Evolutionary conservation across 1,284 basidiomycete species (phyloP).

Genomic region (Apiotrichum sp.): DNA sequence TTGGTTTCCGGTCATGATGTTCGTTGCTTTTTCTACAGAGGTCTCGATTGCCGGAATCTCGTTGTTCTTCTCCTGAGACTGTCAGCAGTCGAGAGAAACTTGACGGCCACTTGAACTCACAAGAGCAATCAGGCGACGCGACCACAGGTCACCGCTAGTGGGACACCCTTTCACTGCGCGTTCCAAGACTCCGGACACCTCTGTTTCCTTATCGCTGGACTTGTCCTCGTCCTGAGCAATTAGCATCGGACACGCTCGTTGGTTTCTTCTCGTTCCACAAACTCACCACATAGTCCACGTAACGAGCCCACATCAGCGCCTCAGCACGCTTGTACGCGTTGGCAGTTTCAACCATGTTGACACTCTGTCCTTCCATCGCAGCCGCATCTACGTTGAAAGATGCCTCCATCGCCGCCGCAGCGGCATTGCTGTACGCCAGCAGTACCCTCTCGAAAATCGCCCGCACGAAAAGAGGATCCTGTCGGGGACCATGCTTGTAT

Average conservation of each 20-base stretch:
- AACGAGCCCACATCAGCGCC: conserved; percentile 36
- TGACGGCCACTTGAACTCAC: neutral
- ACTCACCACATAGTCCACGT: conserved; percentile 34
- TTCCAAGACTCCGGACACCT: conserved; percentile 49
- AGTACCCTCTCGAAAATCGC: conserved; percentile 72
- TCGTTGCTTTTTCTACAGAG: conserved; percentile 7
- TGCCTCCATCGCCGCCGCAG: conserved; percentile 44
- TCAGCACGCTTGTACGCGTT: conserved; percentile 36
- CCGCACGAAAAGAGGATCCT: conserved; percentile 56
- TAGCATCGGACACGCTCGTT: neutral
- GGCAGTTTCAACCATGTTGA: conserved; percentile 16
- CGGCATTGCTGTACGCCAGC: conserved; percentile 51
- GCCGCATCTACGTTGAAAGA: conserved; percentile 57
- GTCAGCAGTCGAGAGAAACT: neutral
- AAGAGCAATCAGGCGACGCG: conserved; percentile 24
- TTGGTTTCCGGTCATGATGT: conserved; percentile 6
- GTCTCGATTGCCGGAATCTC: conserved; percentile 9
- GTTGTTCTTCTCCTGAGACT: conserved; percentile 3
- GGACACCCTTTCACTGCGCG: conserved; percentile 38
- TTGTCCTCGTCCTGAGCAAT: conserved; percentile 46
- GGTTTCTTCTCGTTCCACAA: too few species aligned
- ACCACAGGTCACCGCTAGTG: conserved; percentile 34
- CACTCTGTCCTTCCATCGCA: conserved; percentile 35
- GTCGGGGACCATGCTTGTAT: conserved; percentile 15
- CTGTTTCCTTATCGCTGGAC: conserved; percentile 53